A percentile compares a stretch with the other conserved stretches of the same genome.
phyloP scores from a whole-genome alignment of 352 stramenopile genomes.

The Chrysophaeum taylorii region DNA sequence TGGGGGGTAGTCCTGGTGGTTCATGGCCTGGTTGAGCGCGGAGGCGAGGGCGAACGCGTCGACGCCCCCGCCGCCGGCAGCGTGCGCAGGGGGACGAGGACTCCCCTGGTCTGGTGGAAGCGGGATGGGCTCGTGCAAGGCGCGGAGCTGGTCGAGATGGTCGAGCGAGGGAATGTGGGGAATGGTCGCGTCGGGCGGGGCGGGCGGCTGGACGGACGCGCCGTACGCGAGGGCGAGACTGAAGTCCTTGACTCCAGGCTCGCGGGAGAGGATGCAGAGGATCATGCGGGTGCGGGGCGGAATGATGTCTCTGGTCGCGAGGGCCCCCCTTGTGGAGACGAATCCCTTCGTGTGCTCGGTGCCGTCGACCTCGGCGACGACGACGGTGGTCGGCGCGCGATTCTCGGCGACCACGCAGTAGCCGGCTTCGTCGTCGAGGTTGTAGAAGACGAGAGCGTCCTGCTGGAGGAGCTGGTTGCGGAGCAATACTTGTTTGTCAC shows the following conservation, averaged over 20 bases:
- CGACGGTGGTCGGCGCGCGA: not conserved
- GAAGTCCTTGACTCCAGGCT: too few relatives aligned
- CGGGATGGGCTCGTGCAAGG: too few relatives aligned
- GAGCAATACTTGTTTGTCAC: not conserved
- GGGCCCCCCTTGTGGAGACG: not conserved
- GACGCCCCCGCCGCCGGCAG: too few relatives aligned
- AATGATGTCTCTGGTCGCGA: not conserved
- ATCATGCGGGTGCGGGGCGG: not conserved
- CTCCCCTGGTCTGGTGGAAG: too few relatives aligned
- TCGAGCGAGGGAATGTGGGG: not conserved
- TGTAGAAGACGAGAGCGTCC: not conserved
- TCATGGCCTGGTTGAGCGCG: too few relatives aligned
- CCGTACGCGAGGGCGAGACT: too few relatives aligned
- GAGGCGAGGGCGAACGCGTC: too few relatives aligned
- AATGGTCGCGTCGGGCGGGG: not conserved
- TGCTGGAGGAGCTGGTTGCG: not conserved
- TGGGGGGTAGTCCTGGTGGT: too few relatives aligned
- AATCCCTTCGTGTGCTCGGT: not conserved
- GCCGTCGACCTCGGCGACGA: not conserved
- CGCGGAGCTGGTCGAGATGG: too few relatives aligned
- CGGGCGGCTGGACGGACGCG: too few relatives aligned
- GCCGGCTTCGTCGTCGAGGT: not conserved
- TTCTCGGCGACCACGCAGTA: constrained; percentile 1
- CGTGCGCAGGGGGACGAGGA: too few relatives aligned
- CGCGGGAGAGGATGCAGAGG: not conserved